These are phyloP conservation scores for Telfairia occidentalis DNA, from an alignment of 331 rosid genomes.

Conservation along the genomic window DNA sequence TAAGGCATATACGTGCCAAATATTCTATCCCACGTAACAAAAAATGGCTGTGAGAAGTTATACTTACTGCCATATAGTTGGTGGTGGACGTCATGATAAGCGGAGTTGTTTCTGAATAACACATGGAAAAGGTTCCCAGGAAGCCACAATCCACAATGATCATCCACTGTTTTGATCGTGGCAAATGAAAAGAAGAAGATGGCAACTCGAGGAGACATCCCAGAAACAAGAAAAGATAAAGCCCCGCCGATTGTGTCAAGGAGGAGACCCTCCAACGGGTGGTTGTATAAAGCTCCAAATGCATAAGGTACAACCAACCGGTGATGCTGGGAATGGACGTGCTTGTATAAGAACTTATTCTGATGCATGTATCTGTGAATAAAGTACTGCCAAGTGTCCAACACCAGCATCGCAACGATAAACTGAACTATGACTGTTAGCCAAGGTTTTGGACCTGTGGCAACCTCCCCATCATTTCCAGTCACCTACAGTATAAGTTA, in stretches of 20 bases:
- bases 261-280: slow-evolving; percentile 87
- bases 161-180: slow-evolving; percentile 92
- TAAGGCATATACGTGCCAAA: slow-evolving; percentile 91
- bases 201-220: slow-evolving; percentile 81
- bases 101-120: slow-evolving; percentile 71
- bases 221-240: slow-evolving; percentile 75
- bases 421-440: slow-evolving; percentile 47
- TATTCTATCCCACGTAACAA: slow-evolving; percentile 74
- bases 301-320: slow-evolving; percentile 82
- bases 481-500: slow-evolving; percentile 42
- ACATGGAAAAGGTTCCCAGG: slow-evolving; percentile 84
- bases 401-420: slow-evolving; percentile 63
- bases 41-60: slow-evolving; percentile 92
- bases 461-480: slow-evolving; percentile 35
- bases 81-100: slow-evolving; percentile 90
- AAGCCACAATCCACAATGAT: slow-evolving; percentile 88
- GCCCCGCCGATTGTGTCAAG: slow-evolving; percentile 92
- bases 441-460: slow-evolving; percentile 29
- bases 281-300: slow-evolving; percentile 87
- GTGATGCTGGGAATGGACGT: slow-evolving; percentile 85
- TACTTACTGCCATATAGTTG: slow-evolving; percentile 91
- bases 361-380: slow-evolving; percentile 96
- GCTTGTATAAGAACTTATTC: slow-evolving; percentile 87
- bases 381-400: slow-evolving; percentile 97
- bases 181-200: slow-evolving; percentile 97